Evolutionary conservation across 192 early-diverging fungal species (phyloP), one percentile per base, ranked within the genome.

Genomic region (Dimargaris cristalligena): DNA sequence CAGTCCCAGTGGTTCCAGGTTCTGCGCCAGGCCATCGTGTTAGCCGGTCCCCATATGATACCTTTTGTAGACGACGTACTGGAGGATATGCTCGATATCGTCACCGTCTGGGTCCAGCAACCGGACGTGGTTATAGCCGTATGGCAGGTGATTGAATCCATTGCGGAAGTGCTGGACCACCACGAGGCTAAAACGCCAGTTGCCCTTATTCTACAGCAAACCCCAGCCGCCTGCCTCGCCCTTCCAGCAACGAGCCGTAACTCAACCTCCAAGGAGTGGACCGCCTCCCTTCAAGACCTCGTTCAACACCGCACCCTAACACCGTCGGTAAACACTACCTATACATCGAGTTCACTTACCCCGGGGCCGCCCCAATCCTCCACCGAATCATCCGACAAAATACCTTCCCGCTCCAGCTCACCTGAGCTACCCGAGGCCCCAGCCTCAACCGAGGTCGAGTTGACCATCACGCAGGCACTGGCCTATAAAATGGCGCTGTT

Each of bases 401-500:
- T n/a, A n/a, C n/a, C n/a, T n/a, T n/a, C n/a, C n/a, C n/a, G n/a
- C n/a, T n/a, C n/a, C 38, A 41, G 38, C 30, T 26, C 50, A 23
- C 4, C 50, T 18, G 29, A 13, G 2, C 16, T 18, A 56, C 30
- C 54, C 31, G 54, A 29, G 23, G 54, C 41, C 41, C 18, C 18
- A 44, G 18, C 41, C 41, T 11, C 41, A 9, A 33, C 31, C 18
- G 23, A 56, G 4, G 2, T 14, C 2, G 30, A 4, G 3, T 33
- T 56, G 18, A 18, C 32, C 16, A 13, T 29, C 18, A 33, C 10
- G 16, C 30, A 56, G 34, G 34, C 30, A 0, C 54, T 56, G 16
- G 54, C 31, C 32, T 56, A 56, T 33, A 56, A 56, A 23, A 56
- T 56, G 16, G 54, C 54, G n/a, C 34, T 56, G 16, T 56, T 56